These are phyloP conservation scores for Tetrastigma voinierianum DNA, from an alignment of 164 flowering plant species.

Conservation along the genomic window DNA sequence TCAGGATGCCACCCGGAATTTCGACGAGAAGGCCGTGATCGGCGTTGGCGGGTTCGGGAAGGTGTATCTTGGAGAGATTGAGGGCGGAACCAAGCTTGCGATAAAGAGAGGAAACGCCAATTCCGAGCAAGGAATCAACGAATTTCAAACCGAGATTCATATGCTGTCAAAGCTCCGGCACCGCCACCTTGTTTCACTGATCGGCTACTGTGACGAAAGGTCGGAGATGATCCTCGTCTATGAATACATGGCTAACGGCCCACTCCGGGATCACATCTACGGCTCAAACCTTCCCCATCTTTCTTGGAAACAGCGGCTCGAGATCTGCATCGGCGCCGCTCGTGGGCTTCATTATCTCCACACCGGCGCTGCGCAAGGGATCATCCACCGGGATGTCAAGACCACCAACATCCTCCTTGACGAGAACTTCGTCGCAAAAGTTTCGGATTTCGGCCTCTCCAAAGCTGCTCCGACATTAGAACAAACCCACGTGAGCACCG, in stretches of 20 bases:
- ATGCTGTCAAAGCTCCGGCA: slow-evolving; percentile 87
- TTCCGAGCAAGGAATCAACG: slow-evolving; percentile 81
- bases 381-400: slow-evolving; percentile 91
- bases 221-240: slow-evolving; percentile 90
- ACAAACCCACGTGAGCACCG: slow-evolving; percentile 87
- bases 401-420: slow-evolving; percentile 90
- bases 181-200: slow-evolving; percentile 77
- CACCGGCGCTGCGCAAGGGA: slow-evolving; percentile 83
- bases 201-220: slow-evolving; percentile 81
- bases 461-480: slow-evolving; percentile 67
- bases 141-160: slow-evolving; percentile 82
- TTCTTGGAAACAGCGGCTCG: slow-evolving; percentile 78
- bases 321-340: slow-evolving; percentile 85
- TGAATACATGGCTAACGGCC: slow-evolving; percentile 90
- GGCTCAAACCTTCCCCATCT: slow-evolving; percentile 54
- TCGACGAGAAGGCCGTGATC: slow-evolving; percentile 67
- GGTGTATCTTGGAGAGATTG: slow-evolving; percentile 66
- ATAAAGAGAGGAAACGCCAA: slow-evolving; percentile 71
- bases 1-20: slow-evolving; percentile 61
- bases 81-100: slow-evolving; percentile 69
- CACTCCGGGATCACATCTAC: slow-evolving; percentile 75
- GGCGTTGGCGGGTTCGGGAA: slow-evolving; percentile 98
- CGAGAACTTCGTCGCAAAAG: slow-evolving; percentile 75
- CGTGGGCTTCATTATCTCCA: slow-evolving; percentile 90
- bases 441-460: slow-evolving; percentile 83